Percentiles rank a stretch among this genome's conserved stretches.
Evolutionary conservation across 2,329 filamentous ascomycete genomes (phyloP).

Genomic region (Cladophialophora carrionii): DNA sequence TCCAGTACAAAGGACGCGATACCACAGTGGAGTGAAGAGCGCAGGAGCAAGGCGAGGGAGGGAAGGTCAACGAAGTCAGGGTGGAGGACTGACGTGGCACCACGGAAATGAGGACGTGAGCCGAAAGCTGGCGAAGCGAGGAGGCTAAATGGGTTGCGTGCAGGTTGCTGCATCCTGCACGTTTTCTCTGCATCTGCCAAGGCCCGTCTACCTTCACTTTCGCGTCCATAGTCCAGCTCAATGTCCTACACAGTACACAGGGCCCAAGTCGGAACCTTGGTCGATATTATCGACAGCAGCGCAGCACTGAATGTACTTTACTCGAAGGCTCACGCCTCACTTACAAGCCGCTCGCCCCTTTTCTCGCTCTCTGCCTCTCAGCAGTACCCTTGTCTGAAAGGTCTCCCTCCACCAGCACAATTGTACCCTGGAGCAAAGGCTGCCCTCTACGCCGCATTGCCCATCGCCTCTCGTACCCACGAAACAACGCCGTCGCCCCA

Average conservation of each 20-base stretch:
- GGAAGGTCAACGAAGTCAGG: neutral
- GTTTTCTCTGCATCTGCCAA: conserved; percentile 2
- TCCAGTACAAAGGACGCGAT: neutral
- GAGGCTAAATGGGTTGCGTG: conserved; percentile 15
- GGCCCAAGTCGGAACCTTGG: neutral
- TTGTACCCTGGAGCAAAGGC: neutral
- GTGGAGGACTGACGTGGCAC: conserved; percentile 28
- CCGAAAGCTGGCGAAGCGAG: conserved; percentile 14
- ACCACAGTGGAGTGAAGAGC: neutral
- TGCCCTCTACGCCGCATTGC: neutral
- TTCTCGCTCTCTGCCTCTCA: neutral
- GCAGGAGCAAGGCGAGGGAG: neutral
- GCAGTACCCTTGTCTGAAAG: neutral
- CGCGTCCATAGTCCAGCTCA: neutral
- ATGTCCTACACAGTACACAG: neutral
- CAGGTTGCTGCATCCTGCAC: conserved; percentile 5
- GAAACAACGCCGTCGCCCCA: neutral
- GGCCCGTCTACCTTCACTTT: neutral
- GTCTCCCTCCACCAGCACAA: neutral
- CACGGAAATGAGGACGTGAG: conserved; percentile 5
- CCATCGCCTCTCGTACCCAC: no score
- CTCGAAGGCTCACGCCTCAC: neutral
- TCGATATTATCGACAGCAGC: neutral
- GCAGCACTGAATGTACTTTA: neutral
- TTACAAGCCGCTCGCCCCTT: neutral